A percentile compares a stretch with the other conserved stretches of the same genome.
Conservation (phyloP, 2,329 filamentous ascomycete genomes). For the Cercospora brassicicola region DNA sequence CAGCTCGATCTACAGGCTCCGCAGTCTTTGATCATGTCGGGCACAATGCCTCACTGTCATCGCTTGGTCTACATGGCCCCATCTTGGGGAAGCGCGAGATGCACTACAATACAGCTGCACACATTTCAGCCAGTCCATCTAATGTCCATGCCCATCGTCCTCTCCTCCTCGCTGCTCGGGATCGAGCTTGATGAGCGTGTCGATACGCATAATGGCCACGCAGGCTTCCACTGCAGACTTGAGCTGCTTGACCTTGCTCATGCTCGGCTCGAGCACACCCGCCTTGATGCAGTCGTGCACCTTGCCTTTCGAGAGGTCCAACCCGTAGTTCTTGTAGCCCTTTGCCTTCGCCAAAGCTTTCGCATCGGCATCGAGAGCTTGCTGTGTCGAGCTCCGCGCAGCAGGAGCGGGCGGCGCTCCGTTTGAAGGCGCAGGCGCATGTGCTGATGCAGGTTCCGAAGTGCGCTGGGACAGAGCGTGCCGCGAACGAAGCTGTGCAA, state of each 20-base stretch:
- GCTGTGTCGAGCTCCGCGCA: slow-evolving; percentile 23
- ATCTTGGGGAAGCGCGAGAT: not conserved
- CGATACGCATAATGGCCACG: slow-evolving; percentile 98
- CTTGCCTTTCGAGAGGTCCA: slow-evolving; percentile 85
- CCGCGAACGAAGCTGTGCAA: slow-evolving; percentile 89
- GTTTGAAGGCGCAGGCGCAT: slow-evolving; percentile 25
- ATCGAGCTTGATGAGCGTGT: slow-evolving; percentile 97
- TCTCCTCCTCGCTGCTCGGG: slow-evolving; percentile 75
- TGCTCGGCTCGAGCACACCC: slow-evolving; percentile 91
- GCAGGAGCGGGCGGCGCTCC: slow-evolving; percentile 28
- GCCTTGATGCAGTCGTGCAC: slow-evolving; percentile 92
- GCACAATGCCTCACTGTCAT: not conserved
- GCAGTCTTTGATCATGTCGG: not conserved
- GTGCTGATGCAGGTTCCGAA: slow-evolving; percentile 67
- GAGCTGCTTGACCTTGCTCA: slow-evolving; percentile 97
- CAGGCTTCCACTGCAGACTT: slow-evolving; percentile 99
- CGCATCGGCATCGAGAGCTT: slow-evolving; percentile 62
- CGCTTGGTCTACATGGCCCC: slow-evolving; percentile 10
- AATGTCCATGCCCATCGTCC: slow-evolving; percentile 58
- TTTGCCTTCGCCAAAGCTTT: slow-evolving; percentile 90
- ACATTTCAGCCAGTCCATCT: slow-evolving; percentile 4
- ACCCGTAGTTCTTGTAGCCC: slow-evolving; percentile 97
- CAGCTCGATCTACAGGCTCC: not conserved
- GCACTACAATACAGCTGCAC: slow-evolving; percentile 4
- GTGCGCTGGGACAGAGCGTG: slow-evolving; percentile 93